Percentiles rank a stretch among this genome's conserved stretches.
These are phyloP conservation scores for Flaveria linearis DNA, from an alignment of 129 eudicot genomes.

Conservation along the genomic window DNA sequence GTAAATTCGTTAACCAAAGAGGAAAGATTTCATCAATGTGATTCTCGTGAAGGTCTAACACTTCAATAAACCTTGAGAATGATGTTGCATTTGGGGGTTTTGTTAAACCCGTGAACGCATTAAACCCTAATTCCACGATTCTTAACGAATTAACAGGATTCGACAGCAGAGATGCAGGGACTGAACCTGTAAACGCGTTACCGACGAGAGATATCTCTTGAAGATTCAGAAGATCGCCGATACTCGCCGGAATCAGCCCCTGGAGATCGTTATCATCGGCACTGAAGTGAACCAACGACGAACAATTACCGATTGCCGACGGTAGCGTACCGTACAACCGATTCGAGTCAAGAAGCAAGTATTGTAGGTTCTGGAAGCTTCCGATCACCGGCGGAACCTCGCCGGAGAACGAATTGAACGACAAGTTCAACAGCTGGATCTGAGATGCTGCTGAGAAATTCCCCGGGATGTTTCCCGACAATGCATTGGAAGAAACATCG, in stretches of 20 bases:
- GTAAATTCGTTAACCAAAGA: constrained; percentile 46
- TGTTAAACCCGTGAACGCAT: constrained; percentile 60
- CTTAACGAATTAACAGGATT: constrained; percentile 35
- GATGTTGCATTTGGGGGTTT: constrained; percentile 27
- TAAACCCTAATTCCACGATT: constrained; percentile 54
- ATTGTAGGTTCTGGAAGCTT: constrained; percentile 43
- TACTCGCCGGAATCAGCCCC: constrained; percentile 68
- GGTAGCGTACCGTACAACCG: constrained; percentile 67
- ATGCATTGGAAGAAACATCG: constrained; percentile 57
- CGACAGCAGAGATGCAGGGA: constrained; percentile 46
- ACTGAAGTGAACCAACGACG: constrained; percentile 60
- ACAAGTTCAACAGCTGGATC: constrained; percentile 51
- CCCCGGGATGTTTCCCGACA: constrained; percentile 53
- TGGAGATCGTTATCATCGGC: constrained; percentile 51
- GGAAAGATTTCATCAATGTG: constrained; percentile 57
- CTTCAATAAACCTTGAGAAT: constrained; percentile 42
- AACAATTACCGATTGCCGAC: constrained; percentile 67
- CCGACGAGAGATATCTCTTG: constrained; percentile 49
- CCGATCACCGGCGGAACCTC: constrained; percentile 65
- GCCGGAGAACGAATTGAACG: constrained; percentile 66
- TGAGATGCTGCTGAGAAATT: constrained; percentile 31
- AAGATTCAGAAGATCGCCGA: constrained; percentile 46
- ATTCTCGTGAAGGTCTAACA: constrained; percentile 66
- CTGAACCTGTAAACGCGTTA: constrained; percentile 56
- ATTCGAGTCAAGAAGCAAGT: constrained; percentile 59